These are phyloP conservation scores for Phytopythium delawarense DNA, from an alignment of 352 stramenopile species.

Conservation along the genomic window DNA sequence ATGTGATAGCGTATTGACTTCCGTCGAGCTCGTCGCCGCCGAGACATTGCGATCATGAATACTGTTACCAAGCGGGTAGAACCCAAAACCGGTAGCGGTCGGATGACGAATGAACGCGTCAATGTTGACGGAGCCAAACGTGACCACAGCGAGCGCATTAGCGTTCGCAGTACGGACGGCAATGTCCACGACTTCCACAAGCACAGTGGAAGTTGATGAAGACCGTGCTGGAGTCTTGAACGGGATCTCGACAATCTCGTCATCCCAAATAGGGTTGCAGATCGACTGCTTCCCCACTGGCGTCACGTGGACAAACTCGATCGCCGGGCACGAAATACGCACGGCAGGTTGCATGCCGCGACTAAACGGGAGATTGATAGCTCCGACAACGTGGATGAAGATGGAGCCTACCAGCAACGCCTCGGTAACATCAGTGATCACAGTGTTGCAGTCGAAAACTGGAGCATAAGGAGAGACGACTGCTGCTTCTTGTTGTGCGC, in stretches of 20 bases:
- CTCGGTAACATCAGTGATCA: neutral
- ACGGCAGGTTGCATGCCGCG: constrained; percentile 39
- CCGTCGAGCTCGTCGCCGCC: too few relatives aligned
- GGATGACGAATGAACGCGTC: constrained; percentile 29
- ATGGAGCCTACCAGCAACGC: constrained; percentile 17
- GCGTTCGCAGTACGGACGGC: constrained; percentile 29
- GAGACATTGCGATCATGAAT: neutral
- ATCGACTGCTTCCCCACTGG: constrained; percentile 30
- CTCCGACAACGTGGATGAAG: constrained; percentile 29
- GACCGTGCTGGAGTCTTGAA: constrained; percentile 7
- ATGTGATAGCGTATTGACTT: neutral
- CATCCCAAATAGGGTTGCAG: constrained; percentile 21
- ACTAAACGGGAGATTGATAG: constrained; percentile 18
- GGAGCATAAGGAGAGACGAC: constrained; percentile 2
- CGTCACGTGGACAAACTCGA: constrained; percentile 18
- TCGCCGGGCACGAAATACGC: constrained; percentile 12
- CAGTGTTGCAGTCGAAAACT: neutral
- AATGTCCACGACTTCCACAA: constrained; percentile 40
- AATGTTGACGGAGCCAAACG: constrained; percentile 30
- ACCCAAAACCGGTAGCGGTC: constrained; percentile 25
- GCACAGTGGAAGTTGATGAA: constrained; percentile 2
- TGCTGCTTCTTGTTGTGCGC: constrained; percentile 5
- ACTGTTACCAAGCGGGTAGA: constrained; percentile 15
- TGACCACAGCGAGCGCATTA: constrained; percentile 27
- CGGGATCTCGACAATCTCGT: constrained; percentile 22